Evolutionary conservation across 1,284 basidiomycete species (phyloP).

Genomic region (Volvariella surrecta): DNA sequence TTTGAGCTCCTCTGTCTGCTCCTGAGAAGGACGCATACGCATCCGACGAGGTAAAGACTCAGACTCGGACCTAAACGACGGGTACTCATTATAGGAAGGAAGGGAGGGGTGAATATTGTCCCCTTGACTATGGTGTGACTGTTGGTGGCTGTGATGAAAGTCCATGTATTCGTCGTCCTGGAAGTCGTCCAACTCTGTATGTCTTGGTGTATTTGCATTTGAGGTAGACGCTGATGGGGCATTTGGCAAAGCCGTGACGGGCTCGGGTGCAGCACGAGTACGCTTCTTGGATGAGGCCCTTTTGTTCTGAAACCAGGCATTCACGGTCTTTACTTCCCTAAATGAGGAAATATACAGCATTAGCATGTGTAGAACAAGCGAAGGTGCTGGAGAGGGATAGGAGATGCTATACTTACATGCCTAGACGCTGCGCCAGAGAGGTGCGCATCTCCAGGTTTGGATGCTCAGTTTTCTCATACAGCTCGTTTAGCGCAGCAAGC

Average conservation of each 20-base stretch:
- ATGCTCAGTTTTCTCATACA: constrained; percentile 69
- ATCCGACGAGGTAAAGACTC: constrained; percentile 43
- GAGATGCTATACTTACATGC: constrained; percentile 47
- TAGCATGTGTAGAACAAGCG: constrained; percentile 9
- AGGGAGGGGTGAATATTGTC: too few species aligned
- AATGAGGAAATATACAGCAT: constrained; percentile 14
- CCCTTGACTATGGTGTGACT: constrained; percentile 31
- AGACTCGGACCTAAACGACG: constrained; percentile 34
- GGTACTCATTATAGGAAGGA: constrained; percentile 25
- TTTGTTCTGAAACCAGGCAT: constrained; percentile 81
- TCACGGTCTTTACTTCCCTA: constrained; percentile 77
- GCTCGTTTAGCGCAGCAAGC: constrained; percentile 64
- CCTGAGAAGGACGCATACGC: constrained; percentile 51
- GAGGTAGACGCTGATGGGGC: constrained; percentile 22
- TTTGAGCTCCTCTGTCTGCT: constrained; percentile 59
- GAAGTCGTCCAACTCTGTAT: constrained; percentile 31
- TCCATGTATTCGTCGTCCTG: constrained; percentile 33
- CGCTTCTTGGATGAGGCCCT: constrained; percentile 74
- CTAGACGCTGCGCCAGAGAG: constrained; percentile 56
- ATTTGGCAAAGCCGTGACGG: constrained; percentile 32
- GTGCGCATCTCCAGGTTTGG: constrained; percentile 61
- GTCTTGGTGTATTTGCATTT: constrained; percentile 20
- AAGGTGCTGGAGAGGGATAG: constrained; percentile 10
- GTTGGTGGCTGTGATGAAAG: constrained; percentile 17
- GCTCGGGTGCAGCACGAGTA: constrained; percentile 25